phyloP scores from a whole-genome alignment of 2,329 filamentous ascomycete species.

The Epichloe amarillans region DNA sequence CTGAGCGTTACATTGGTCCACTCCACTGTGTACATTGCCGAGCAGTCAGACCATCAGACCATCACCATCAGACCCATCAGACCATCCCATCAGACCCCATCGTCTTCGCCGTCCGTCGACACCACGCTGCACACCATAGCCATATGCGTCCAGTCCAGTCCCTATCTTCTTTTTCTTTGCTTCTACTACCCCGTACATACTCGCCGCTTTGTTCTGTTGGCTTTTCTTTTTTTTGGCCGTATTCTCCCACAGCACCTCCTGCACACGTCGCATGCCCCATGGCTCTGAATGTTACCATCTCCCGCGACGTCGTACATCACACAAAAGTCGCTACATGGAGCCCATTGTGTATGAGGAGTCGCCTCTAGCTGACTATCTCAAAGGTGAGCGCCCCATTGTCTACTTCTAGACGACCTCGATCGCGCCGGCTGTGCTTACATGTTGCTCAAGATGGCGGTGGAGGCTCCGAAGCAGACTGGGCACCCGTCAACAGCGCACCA shows the following conservation, averaged over 20 bases:
- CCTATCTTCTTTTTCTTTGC: not conserved
- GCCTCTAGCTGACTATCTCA: constrained; percentile 77
- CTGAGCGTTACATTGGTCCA: not conserved
- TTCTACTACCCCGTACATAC: not conserved
- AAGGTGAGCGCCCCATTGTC: constrained; percentile 44
- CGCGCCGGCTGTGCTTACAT: constrained; percentile 3
- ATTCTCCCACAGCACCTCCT: not conserved
- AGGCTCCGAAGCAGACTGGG: constrained; percentile 33
- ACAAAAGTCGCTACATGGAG: constrained; percentile 46
- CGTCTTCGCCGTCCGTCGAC: not conserved
- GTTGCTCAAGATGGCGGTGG: constrained; percentile 32
- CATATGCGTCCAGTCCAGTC: not conserved
- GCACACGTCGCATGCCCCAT: constrained; percentile 11
- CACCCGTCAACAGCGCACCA: constrained; percentile 25
- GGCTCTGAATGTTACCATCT: constrained; percentile 16
- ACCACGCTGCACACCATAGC: not conserved
- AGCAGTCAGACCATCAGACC: not conserved
- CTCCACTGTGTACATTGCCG: not conserved
- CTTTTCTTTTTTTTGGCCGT: not conserved
- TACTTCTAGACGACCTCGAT: not conserved
- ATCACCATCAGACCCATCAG: not conserved
- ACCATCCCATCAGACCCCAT: not conserved
- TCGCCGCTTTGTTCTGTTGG: not conserved
- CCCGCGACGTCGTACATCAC: constrained; percentile 13
- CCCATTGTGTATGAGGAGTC: constrained; percentile 75